Conservation (phyloP, 352 stramenopile species). For the Globisporangium cystogenes region DNA sequence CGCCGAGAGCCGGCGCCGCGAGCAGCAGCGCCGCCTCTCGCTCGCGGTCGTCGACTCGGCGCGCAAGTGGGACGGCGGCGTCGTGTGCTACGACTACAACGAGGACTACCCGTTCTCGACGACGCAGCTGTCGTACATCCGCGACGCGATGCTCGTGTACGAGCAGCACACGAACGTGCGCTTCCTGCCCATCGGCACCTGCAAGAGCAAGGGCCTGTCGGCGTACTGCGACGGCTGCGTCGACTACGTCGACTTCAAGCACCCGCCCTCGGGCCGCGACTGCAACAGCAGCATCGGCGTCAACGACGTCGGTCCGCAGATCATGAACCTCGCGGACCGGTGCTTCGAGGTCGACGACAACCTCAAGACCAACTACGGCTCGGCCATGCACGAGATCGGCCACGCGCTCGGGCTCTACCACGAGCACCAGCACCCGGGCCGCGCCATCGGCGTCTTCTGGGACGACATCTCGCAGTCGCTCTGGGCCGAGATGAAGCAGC, state of each 20-base stretch:
- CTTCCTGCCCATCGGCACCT: constrained; percentile 51
- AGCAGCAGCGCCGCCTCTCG: constrained; percentile 42
- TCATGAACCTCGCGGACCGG: constrained; percentile 69
- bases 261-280: constrained; percentile 59
- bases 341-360: constrained; percentile 73
- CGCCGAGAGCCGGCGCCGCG: constrained; percentile 17
- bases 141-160: constrained; percentile 59
- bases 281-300: constrained; percentile 79
- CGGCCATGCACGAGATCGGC: constrained; percentile 80
- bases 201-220: constrained; percentile 33
- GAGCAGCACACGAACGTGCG: constrained; percentile 68
- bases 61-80: constrained; percentile 56
- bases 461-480: constrained; percentile 67
- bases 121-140: constrained; percentile 49
- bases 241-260: constrained; percentile 76
- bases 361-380: constrained; percentile 68
- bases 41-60: constrained; percentile 55
- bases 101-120: constrained; percentile 57
- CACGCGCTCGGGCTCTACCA: constrained; percentile 76
- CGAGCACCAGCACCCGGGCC: constrained; percentile 75
- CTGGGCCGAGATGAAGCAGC: constrained; percentile 68
- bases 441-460: constrained; percentile 67
- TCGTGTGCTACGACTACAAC: constrained; percentile 74
- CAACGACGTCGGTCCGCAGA: constrained; percentile 49
- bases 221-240: constrained; percentile 58